Evolutionary conservation across 1,139 yeast species (phyloP).

Genomic region (Candida tropicalis): DNA sequence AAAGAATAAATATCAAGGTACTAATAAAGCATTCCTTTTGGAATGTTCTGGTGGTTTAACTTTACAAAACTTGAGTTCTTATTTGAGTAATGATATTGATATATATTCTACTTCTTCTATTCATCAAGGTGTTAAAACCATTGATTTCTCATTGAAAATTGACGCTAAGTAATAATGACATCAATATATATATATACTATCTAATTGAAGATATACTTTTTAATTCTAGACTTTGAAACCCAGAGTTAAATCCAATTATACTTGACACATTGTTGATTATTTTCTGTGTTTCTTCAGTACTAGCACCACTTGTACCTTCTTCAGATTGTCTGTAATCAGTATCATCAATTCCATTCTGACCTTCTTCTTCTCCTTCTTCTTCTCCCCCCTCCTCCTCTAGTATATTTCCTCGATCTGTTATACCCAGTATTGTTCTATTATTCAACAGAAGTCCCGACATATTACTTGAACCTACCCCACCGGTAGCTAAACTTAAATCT

Average conservation of each 20-base stretch:
- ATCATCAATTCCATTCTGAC: constrained; percentile 3
- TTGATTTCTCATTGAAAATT: constrained; percentile 86
- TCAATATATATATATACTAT: constrained; percentile 15
- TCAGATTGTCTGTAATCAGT: constrained; percentile 5
- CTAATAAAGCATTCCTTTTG: constrained; percentile 57
- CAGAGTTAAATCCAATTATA: constrained; percentile 46
- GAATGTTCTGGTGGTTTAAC: constrained; percentile 95
- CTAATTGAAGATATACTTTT: constrained; percentile 45
- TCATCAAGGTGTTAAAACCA: constrained; percentile 83
- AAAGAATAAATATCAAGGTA: constrained; percentile 57
- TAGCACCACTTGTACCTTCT: constrained; percentile 15
- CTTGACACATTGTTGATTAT: constrained; percentile 41
- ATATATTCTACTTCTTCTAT: constrained; percentile 91
- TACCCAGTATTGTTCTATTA: constrained; percentile 16
- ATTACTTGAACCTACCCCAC: constrained; percentile 19
- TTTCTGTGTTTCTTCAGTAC: constrained; percentile 22
- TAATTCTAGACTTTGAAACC: constrained; percentile 43
- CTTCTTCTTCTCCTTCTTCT: constrained; percentile 15
- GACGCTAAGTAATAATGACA: constrained; percentile 25
- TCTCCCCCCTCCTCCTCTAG: constrained; percentile 13
- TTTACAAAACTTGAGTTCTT: constrained; percentile 62
- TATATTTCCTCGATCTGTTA: constrained; percentile 14
- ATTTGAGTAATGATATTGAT: constrained; percentile 78
- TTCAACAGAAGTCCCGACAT: constrained; percentile 35
- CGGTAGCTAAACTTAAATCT: constrained; percentile 34